Base-by-base conservation (phyloP, 768 basidiomycete genomes). In the Auricularia sp. region DNA sequence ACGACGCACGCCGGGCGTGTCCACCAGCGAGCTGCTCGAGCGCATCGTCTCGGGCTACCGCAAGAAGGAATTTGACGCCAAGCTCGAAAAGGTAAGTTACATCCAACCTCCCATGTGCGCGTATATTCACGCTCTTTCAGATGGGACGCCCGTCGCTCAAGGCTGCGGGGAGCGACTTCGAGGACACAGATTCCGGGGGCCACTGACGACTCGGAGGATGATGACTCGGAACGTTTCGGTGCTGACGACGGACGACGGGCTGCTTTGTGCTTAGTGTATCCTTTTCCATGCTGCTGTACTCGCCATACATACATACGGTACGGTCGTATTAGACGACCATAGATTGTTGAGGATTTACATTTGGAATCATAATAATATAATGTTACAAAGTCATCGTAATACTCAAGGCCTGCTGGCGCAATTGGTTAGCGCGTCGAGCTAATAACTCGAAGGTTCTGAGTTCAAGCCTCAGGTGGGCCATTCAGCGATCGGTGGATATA, bases 31-130 rank as follows among this genome's bases (percentile, higher is more conserved):
- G 43, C 81, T 98, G 21, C 83, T 99, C 43, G 92, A 93, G 72
- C 87, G 97, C 33, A 94, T 98, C 71, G 91, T 98, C 18, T 81
- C 83, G 16, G 87, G 89, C 16, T 98, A 98, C 74, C 82, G 93
- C 33, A 84, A 84, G 56, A 81, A 91, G 18, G 84, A 88, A 66
- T 94, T 96, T 73, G 96, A 98, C 73, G 82, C 81, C 62, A 99
- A 98, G 76, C 76, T 98, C 51, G 84, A 83, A 65, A 93, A 88
- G 79, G 96, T 97, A 83, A 94, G 96, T 5, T 76, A 77, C 67
- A 76, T 77, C 14, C 79, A 80, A 64, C 68, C 80, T 54, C n/a
- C 18, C 53, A 1, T 18, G 11, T 11, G 1, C 3, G 8, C n/a
- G 7, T 1, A 7, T n/a, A 10, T 54, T n/a, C 53, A n/a, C 0